Base-by-base conservation (phyloP, 139 green algal species). In the Coccomyxa sp. region DNA sequence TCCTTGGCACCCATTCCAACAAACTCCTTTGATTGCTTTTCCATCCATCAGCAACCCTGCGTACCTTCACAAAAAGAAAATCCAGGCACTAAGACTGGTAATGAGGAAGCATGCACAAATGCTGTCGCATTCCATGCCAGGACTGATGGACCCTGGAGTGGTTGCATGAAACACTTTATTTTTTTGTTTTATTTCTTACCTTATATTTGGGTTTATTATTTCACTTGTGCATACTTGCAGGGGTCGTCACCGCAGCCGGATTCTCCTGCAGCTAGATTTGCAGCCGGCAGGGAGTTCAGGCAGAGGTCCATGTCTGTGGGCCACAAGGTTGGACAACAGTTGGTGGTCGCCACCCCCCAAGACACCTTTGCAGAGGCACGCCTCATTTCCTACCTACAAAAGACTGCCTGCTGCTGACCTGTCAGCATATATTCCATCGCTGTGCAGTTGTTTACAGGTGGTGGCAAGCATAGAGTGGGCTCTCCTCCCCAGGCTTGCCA, bases 321-420 rank as follows among this genome's bases (percentile, higher is more conserved):
- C 3, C 85, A 91, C 80, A 87, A 93, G 81, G 91, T 95, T 13
- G 92, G 92, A 0, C 92, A 95, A 86, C 77, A 76, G 45, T 88
- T 95, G 31, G 85, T 94, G 57, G 85, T 90, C 28, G 90, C 87
- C 25, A 88, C 68, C 31, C 79, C 82, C 23, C 13, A 85, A 1
- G 87, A 82, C 67, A 88, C 88, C 17, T 87, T 89, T 12, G 23
- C 14, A 10, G 82, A 85, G 57, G 83, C 88, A 30, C 31, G 81
- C 45, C 23, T 1, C 51, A 30, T 30, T 58, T 60, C 14, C 38
- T 38, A 45, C n/a, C 38, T 0, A 67, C 16, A 18, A 38, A 77
- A 38, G 71, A 1, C 27, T 77, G 25, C n/a, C 3, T 16, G 71
- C 71, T 77, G 63, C 71, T 10, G 12, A 77, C 0, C 27, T 30